phyloP scores from a whole-genome alignment of 1,284 basidiomycete species.

The Cryptococcus sp. region DNA sequence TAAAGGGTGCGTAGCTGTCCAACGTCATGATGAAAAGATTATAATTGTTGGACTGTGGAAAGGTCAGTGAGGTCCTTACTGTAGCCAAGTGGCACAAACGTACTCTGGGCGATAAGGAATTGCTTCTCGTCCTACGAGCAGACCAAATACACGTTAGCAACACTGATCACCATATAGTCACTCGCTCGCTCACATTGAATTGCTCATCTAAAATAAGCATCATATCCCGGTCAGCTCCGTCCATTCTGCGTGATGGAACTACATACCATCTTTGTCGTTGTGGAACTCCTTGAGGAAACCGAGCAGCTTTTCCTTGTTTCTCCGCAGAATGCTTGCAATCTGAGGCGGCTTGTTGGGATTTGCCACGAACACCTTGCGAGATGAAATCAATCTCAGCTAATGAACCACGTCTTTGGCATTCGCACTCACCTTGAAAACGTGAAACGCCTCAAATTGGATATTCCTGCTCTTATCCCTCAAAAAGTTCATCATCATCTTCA shows the following conservation, averaged over 20 bases:
- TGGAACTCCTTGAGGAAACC: conserved; percentile 90
- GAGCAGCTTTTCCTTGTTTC: conserved; percentile 93
- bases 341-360: conserved; percentile 98
- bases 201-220: conserved; percentile 70
- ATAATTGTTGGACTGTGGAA: conserved; percentile 25
- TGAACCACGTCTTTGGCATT: background rate
- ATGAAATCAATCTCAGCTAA: background rate
- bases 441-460: conserved; percentile 99
- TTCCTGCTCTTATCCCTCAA: conserved; percentile 96
- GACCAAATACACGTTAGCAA: background rate
- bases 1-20: too few species aligned
- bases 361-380: conserved; percentile 84
- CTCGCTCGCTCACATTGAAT: conserved; percentile 66
- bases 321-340: conserved; percentile 84
- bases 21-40: background rate
- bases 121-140: conserved; percentile 82
- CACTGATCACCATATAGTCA: background rate
- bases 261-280: conserved; percentile 91
- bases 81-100: conserved; percentile 16
- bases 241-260: background rate
- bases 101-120: conserved; percentile 85
- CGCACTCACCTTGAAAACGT: conserved; percentile 89
- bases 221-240: background rate
- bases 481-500: conserved; percentile 99
- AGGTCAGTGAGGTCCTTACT: background rate